Base-by-base conservation (phyloP, 2,329 filamentous ascomycete species). In the Alternaria atra region DNA sequence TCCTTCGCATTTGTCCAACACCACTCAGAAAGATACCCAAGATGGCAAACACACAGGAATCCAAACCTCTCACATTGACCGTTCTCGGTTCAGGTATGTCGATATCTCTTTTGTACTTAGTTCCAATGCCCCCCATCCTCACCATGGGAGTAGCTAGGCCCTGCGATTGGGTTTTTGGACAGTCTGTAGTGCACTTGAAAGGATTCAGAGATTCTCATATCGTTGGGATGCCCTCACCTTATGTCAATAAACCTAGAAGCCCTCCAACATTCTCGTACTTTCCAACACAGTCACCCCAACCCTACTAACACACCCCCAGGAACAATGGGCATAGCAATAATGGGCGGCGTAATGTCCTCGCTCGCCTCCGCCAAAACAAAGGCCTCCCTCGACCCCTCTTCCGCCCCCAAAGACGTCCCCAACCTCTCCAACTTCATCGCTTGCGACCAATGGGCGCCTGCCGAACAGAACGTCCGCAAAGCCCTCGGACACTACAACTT, bases 321-420 rank as follows among this genome's bases (percentile, higher is more conserved):
- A 67, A 94, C 89, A 54, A 91, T 97, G 88, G 93, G 93, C 60
- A 91, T 92, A 62, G 92, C 92, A 59, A 94, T 97, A 69, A 86
- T 96, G 58, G 89, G 87, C 55, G 93, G 92, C 65, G 90, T 97
- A 73, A 86, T 96, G 69, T 84, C 87, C 61, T 91, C 91, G 10
- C 85, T 95, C 44, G 81, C 82, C 82, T 80, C 80, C 66, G 65
- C 73, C 64, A 69, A 72, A 63, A 71, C 71, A 7, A 60, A 60
- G 64, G 72, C 64, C 53, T 64, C 75, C 23, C 70, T 84, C 79
- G 73, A 79, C 74, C 52, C 81, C 78, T 66, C 71, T 58, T 77
- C 78, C 40, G 70, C 77, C 55, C 72, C 80, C 54, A 73, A 79
- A 57, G 77, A 80, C 50, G 61, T 72, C 61, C 63, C 75, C 74